Conservation (phyloP, 495 filamentous ascomycete genomes). For the Penicillium coffeae region DNA sequence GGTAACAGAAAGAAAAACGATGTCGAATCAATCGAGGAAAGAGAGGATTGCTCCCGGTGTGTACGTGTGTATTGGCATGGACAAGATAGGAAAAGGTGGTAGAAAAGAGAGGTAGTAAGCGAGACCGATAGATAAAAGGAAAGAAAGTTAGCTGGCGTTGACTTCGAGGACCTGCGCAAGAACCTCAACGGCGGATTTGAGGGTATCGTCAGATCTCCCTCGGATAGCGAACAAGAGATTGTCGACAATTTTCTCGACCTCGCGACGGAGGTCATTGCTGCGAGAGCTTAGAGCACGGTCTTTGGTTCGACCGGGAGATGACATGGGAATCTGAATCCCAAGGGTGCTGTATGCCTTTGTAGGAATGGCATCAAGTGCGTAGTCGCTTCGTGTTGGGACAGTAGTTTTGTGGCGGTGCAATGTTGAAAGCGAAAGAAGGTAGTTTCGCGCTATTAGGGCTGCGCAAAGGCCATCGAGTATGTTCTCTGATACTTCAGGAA, state of each 20-base stretch:
- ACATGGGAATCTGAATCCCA: slow-evolving; percentile 31
- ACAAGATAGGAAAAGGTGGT: slow-evolving; percentile 6
- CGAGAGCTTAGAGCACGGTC: slow-evolving; percentile 31
- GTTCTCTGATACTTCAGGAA: slow-evolving; percentile 50
- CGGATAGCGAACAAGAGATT: slow-evolving; percentile 39
- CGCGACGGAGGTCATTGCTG: slow-evolving; percentile 28
- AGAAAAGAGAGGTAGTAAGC: slow-evolving; percentile 1
- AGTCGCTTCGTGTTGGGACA: slow-evolving; percentile 18
- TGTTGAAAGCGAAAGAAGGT: slow-evolving; percentile 42
- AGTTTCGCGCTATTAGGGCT: slow-evolving; percentile 59
- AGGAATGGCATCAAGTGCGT: slow-evolving; percentile 30
- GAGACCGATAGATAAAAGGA: slow-evolving; percentile 1
- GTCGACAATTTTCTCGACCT: slow-evolving; percentile 41
- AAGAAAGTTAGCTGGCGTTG: slow-evolving; percentile 18
- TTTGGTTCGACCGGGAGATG: slow-evolving; percentile 26
- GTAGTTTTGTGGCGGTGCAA: slow-evolving; percentile 24
- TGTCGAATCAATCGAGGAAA: slow-evolving; percentile 7
- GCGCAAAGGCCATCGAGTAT: slow-evolving; percentile 62
- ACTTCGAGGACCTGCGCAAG: slow-evolving; percentile 41
- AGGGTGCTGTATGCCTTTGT: slow-evolving; percentile 35
- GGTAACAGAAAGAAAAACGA: slow-evolving; percentile 2
- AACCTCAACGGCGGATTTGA: slow-evolving; percentile 42
- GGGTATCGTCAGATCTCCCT: slow-evolving; percentile 32
- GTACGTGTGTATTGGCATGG: slow-evolving; percentile 4
- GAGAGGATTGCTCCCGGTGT: slow-evolving; percentile 4